Percentiles rank a stretch among this genome's conserved stretches.
These are phyloP conservation scores for Wallacemonas sp. DNA, from an alignment of 208 protist species.

Conservation along the genomic window DNA sequence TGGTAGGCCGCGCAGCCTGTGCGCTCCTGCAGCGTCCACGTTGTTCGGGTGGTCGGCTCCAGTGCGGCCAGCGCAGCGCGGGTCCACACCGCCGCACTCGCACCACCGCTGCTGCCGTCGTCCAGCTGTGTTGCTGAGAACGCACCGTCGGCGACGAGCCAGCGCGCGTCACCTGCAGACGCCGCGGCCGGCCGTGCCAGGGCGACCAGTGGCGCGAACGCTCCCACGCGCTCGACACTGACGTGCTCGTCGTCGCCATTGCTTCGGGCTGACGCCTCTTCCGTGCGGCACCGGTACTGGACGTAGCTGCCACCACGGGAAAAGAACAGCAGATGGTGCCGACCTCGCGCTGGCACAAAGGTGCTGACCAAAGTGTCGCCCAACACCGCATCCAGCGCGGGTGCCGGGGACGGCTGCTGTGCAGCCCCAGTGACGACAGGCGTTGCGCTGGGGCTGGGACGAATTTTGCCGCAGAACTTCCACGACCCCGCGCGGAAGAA, in stretches of 20 bases:
- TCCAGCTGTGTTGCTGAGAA: too few species aligned
- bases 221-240: background rate
- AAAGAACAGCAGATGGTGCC: conserved; percentile 1
- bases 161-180: too few species aligned
- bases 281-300: background rate
- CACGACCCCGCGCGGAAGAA: conserved; percentile 63
- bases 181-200: background rate
- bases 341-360: background rate
- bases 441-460: background rate
- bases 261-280: background rate
- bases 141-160: background rate
- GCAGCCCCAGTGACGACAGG: too few species aligned
- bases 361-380: conserved; percentile 1
- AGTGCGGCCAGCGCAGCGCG: background rate
- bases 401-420: background rate
- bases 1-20: conserved; percentile 9
- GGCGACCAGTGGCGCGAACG: background rate
- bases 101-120: too few species aligned
- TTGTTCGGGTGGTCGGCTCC: background rate
- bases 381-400: conserved; percentile 8
- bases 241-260: background rate
- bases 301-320: background rate
- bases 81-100: background rate
- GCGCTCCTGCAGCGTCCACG: background rate
- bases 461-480: conserved; percentile 78